phyloP scores from a whole-genome alignment of 192 early-diverging fungal species.

The Entomortierella chlamydospora region DNA sequence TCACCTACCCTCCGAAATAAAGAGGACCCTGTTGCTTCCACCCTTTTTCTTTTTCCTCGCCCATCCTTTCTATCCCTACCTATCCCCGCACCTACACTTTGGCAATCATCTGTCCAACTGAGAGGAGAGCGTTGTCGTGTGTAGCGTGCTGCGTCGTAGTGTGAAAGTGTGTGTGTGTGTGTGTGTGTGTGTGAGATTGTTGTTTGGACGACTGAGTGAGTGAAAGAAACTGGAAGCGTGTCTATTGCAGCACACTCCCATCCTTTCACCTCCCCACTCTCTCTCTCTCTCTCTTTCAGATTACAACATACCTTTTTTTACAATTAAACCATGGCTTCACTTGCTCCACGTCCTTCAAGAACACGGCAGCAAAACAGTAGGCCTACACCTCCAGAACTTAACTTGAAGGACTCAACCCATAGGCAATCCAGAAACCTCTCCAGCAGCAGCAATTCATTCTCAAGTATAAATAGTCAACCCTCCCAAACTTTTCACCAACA shows the following conservation, averaged over 20 bases:
- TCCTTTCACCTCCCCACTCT: conserved; percentile 4
- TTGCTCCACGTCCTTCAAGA: conserved; percentile 18
- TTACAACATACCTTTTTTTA: background rate
- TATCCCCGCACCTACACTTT: background rate
- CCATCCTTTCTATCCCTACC: background rate
- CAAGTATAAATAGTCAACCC: conserved; percentile 29
- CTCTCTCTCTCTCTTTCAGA: background rate
- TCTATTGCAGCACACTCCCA: background rate
- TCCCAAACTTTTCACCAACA: conserved; percentile 9
- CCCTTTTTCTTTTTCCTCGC: background rate
- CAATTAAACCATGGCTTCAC: conserved; percentile 17
- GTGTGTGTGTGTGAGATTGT: background rate
- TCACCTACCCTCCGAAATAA: too few relatives aligned
- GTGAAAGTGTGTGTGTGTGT: background rate
- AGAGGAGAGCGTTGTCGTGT: background rate
- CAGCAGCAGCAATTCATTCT: conserved; percentile 27
- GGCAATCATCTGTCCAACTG: background rate
- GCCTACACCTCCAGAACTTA: conserved; percentile 31
- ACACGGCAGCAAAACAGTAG: conserved; percentile 10
- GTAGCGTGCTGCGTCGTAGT: too few relatives aligned
- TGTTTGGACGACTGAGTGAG: background rate
- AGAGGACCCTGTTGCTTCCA: background rate
- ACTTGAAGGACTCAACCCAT: conserved; percentile 8
- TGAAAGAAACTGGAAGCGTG: background rate
- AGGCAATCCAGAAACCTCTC: conserved; percentile 32